Evolutionary conservation across 2,329 filamentous ascomycete genomes (phyloP), one percentile per base, ranked within the genome.

Genomic region (Pestalotiopsis sp.): DNA sequence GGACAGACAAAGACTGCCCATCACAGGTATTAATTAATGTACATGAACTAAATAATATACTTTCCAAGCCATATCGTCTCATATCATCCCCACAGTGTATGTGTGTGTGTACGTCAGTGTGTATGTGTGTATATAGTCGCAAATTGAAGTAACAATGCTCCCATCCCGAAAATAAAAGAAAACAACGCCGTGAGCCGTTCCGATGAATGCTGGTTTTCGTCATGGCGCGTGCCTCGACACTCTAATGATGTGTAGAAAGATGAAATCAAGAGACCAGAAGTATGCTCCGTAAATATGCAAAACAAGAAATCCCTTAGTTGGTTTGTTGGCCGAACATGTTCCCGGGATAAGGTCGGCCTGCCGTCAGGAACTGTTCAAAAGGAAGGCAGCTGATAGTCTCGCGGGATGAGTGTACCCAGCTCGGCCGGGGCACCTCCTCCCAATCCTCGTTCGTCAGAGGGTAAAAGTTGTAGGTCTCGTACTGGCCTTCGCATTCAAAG

Each of bases 401-500:
- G 11, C 76, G 70, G 38, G 73, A 74, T 67, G 73, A 72, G 62
- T 75, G 72, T 62, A 76, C 75, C 76, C 78, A 76, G 66, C 73
- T 38, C 40, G 78, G 76, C 52, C 71, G 69, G 31, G 73, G 70
- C 7, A 80, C 71, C 1, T 75, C 74, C 63, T 78, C 75, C 82
- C 82, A 84, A 17, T 80, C 72, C 67, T 83, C 82, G 71, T 83
- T 79, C 40, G 81, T 81, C 63, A 81, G 75, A 2, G 81, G 78
- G 63, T 79, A 79, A 70, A 85, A 84, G 70, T 79, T 78, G 74
- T 83, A 84, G 14, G 77, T 73, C 72, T 84, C 82, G 70, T 80
- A 76, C 12, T 38, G 76, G 64, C 80, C 78, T 27, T 81, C 80
- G 60, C 81, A 83, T 70, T 82, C 80, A 60, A 83, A 82, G 65